Percentiles rank a stretch among this genome's conserved stretches.
Conservation (phyloP, 257 asterid species). For the Schizonepeta tenuifolia region DNA sequence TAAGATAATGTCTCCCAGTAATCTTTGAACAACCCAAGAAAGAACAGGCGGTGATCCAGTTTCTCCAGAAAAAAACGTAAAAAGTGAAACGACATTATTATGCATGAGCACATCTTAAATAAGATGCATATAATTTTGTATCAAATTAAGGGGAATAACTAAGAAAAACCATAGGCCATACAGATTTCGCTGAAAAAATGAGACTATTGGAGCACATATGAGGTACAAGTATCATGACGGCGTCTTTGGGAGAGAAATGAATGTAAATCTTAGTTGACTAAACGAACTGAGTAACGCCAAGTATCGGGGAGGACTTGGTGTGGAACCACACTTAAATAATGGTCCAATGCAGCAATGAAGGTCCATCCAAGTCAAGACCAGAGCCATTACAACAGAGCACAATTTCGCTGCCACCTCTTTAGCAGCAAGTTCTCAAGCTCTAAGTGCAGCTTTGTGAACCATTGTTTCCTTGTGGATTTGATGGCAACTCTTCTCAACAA, state of each 20-base stretch:
- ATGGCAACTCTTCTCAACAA: constrained; percentile 98
- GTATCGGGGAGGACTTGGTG: constrained; percentile 6
- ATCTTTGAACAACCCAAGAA: neutral
- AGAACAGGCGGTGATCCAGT: neutral
- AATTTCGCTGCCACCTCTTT: neutral
- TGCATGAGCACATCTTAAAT: neutral
- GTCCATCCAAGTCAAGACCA: neutral
- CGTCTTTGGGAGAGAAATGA: constrained; percentile 10
- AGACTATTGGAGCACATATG: constrained; percentile 17
- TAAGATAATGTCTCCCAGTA: neutral
- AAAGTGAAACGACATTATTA: neutral
- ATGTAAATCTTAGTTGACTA: constrained; percentile 6
- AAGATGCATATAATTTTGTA: neutral
- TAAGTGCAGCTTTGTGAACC: constrained; percentile 87
- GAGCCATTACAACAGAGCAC: neutral
- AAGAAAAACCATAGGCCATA: neutral
- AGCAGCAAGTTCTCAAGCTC: constrained; percentile 45
- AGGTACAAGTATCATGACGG: constrained; percentile 26
- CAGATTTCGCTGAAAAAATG: neutral
- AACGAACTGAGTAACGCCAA: constrained; percentile 11
- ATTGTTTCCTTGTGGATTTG: constrained; percentile 98
- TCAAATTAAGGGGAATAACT: neutral
- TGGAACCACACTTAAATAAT: constrained; percentile 8
- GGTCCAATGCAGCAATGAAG: neutral
- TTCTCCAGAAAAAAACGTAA: neutral